Percentiles rank a stretch among this genome's conserved stretches.
Evolutionary conservation across 1,284 basidiomycete genomes (phyloP).

Genomic region (Cystobasidium pallidum): DNA sequence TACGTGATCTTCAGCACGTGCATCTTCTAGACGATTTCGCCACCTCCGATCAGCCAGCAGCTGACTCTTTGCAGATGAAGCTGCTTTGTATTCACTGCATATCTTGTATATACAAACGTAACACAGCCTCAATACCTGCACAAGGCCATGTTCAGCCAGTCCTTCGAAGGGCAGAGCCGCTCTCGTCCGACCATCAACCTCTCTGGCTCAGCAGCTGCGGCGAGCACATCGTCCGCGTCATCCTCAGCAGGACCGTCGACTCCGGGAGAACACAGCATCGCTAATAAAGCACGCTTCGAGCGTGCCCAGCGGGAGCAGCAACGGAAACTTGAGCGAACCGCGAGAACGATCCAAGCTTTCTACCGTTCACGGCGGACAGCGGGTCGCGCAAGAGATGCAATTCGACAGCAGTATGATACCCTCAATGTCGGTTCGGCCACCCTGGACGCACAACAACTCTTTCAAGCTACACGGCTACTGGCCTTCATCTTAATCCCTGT

Average conservation of each 20-base stretch:
- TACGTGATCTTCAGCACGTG: slow-evolving; percentile 8
- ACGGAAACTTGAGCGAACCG: slow-evolving; percentile 64
- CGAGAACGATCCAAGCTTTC: slow-evolving; percentile 60
- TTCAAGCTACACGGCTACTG: slow-evolving; percentile 47
- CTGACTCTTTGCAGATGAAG: slow-evolving; percentile 16
- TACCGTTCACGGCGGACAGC: slow-evolving; percentile 60
- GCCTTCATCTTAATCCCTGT: slow-evolving; percentile 43
- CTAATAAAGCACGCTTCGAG: slow-evolving; percentile 66
- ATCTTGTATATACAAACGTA: too few species aligned
- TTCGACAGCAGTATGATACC: slow-evolving; percentile 61
- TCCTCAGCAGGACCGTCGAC: slow-evolving; percentile 58
- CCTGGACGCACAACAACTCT: neutral
- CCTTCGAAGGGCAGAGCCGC: slow-evolving; percentile 55
- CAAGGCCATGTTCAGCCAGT: slow-evolving; percentile 25
- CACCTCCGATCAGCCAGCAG: slow-evolving; percentile 7
- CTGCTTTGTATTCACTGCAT: too few species aligned
- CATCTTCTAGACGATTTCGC: slow-evolving; percentile 26
- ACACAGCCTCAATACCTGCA: too few species aligned
- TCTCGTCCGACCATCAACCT: slow-evolving; percentile 72
- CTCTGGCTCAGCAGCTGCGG: slow-evolving; percentile 59
- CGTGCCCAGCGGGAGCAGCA: slow-evolving; percentile 65
- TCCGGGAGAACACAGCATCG: slow-evolving; percentile 58
- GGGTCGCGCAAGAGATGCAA: slow-evolving; percentile 57
- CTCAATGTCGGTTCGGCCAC: slow-evolving; percentile 50
- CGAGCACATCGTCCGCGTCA: slow-evolving; percentile 60